Evolutionary conservation across 345 rosid genomes (phyloP).

Genomic region (Syzygium aromaticum): DNA sequence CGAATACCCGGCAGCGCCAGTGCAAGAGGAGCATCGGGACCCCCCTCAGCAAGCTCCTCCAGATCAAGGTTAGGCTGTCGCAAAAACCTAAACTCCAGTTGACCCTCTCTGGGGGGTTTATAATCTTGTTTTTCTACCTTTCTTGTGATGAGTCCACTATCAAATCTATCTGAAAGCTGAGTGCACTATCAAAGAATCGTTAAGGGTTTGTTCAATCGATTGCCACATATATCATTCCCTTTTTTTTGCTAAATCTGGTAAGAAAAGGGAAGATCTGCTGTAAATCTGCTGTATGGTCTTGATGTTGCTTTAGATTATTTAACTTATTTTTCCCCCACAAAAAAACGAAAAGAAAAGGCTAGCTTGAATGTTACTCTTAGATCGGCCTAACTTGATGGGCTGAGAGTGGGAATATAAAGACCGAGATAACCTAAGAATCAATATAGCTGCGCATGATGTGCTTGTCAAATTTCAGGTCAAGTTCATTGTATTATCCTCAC

Average conservation of each 20-base stretch:
- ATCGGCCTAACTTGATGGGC: not conserved
- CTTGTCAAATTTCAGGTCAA: not conserved
- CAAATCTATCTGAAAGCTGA: not conserved
- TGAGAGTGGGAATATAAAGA: not conserved
- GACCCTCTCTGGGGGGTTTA: not conserved
- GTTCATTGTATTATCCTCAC: not conserved
- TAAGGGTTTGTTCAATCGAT: not conserved
- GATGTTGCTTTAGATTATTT: not conserved
- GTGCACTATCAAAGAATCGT: not conserved
- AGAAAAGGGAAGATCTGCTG: not conserved
- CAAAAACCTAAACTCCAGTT: not conserved
- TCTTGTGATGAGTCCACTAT: not conserved
- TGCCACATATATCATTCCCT: not conserved
- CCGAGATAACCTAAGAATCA: not conserved
- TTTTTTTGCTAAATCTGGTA: not conserved
- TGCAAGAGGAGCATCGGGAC: not conserved
- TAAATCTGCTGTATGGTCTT: not conserved
- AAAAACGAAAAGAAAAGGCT: not conserved
- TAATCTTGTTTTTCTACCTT: not conserved
- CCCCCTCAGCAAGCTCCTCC: not conserved
- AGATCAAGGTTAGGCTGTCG: conserved; percentile 1
- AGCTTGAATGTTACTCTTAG: not conserved
- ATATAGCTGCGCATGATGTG: not conserved
- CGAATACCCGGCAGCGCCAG: not conserved
- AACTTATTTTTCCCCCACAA: not conserved